Conservation (phyloP, 148 eudicot genomes). For the Arctostaphylos glauca region DNA sequence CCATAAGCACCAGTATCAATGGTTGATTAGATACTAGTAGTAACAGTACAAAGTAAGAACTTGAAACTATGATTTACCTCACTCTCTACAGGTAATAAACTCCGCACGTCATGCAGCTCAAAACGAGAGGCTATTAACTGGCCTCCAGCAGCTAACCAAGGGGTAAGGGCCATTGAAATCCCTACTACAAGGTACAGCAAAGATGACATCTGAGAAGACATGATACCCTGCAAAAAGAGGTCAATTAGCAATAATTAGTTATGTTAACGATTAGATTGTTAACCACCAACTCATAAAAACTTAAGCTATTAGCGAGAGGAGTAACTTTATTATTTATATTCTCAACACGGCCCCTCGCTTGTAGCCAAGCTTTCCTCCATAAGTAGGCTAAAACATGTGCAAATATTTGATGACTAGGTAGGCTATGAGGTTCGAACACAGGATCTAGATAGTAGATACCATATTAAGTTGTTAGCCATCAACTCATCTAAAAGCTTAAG, state of each 20-base stretch:
- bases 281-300: too few relatives aligned
- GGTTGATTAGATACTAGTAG: neutral
- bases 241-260: conserved; percentile 18
- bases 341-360: too few relatives aligned
- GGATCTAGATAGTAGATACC: too few relatives aligned
- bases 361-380: too few relatives aligned
- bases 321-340: too few relatives aligned
- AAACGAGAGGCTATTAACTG: conserved; percentile 93
- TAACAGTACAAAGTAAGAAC: neutral
- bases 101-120: conserved; percentile 90
- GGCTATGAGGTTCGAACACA: too few relatives aligned
- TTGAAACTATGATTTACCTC: conserved; percentile 49
- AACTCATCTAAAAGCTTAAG: too few relatives aligned
- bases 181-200: conserved; percentile 89
- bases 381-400: too few relatives aligned
- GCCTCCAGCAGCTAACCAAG: conserved; percentile 96
- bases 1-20: neutral
- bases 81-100: conserved; percentile 85
- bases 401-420: too few relatives aligned
- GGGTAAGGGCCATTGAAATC: conserved; percentile 92
- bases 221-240: conserved; percentile 69
- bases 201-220: conserved; percentile 83
- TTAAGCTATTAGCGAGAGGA: too few relatives aligned
- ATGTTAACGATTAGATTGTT: neutral
- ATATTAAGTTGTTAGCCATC: too few relatives aligned